phyloP scores from a whole-genome alignment of 805 yeast genomes.

The Metschnikowia kunwiensis region DNA sequence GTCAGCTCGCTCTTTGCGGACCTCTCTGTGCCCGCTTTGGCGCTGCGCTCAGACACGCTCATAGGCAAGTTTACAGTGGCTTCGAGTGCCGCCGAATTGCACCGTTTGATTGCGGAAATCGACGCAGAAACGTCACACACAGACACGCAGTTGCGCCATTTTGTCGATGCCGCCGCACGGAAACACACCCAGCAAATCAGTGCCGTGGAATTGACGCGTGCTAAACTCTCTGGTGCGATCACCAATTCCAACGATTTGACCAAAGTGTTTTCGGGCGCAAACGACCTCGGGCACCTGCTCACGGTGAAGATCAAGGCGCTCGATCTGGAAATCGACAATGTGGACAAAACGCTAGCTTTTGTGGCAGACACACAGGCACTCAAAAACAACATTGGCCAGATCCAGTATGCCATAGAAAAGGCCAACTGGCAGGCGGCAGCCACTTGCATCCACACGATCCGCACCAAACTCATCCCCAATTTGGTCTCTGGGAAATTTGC shows the following conservation, averaged over 20 bases:
- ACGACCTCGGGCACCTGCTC: slow-evolving; percentile 60
- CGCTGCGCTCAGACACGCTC: slow-evolving; percentile 7
- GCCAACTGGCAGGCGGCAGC: slow-evolving; percentile 80
- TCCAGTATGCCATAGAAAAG: slow-evolving; percentile 64
- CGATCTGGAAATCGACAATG: slow-evolving; percentile 67
- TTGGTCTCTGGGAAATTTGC: slow-evolving; percentile 67
- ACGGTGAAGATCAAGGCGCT: slow-evolving; percentile 66
- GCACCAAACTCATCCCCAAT: slow-evolving; percentile 47
- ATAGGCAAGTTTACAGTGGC: slow-evolving; percentile 21
- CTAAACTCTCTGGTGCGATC: slow-evolving; percentile 61
- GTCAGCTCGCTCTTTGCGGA: slow-evolving; percentile 14
- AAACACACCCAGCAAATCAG: slow-evolving; percentile 38
- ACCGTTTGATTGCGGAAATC: slow-evolving; percentile 25
- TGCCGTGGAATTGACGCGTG: slow-evolving; percentile 57
- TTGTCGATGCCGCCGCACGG: slow-evolving; percentile 23
- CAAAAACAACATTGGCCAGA: slow-evolving; percentile 61
- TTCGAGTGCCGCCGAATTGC: slow-evolving; percentile 28
- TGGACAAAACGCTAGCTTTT: slow-evolving; percentile 57
- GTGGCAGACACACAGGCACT: slow-evolving; percentile 65
- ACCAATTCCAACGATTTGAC: slow-evolving; percentile 55
- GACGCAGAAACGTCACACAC: slow-evolving; percentile 25
- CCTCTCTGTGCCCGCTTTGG: slow-evolving; percentile 10
- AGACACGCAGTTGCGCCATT: slow-evolving; percentile 28
- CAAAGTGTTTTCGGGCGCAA: slow-evolving; percentile 54
- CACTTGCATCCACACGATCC: slow-evolving; percentile 47